Conservation (phyloP, 495 filamentous ascomycete species). For the Aspergillus asperescens region DNA sequence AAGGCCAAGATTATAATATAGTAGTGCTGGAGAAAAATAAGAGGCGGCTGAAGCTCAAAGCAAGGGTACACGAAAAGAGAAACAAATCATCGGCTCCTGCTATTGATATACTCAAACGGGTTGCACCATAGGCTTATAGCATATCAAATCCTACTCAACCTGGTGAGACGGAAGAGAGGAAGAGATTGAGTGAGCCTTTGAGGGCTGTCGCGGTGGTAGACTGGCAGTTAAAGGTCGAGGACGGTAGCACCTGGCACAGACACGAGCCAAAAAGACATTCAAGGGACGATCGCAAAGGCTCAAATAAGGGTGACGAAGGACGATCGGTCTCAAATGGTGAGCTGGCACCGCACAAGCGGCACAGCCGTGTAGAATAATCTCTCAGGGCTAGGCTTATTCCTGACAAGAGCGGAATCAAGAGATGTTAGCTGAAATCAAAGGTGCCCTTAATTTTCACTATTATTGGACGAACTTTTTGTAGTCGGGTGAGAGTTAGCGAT, state of each 20-base stretch:
- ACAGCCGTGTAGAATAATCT: constrained; percentile 1
- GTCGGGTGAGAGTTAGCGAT: neutral
- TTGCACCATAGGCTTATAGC: neutral
- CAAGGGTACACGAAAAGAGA: neutral
- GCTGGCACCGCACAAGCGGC: constrained; percentile 10
- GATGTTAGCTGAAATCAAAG: neutral
- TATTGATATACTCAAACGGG: neutral
- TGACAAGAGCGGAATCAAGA: neutral
- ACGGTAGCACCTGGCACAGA: neutral
- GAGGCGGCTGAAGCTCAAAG: neutral
- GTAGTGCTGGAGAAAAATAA: neutral
- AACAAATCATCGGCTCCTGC: neutral
- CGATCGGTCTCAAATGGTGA: constrained; percentile 1
- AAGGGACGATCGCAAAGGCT: neutral
- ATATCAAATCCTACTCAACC: neutral
- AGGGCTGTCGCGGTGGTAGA: neutral
- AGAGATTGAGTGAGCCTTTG: neutral
- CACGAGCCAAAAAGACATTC: neutral
- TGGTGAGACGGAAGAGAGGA: neutral
- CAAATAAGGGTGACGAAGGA: neutral
- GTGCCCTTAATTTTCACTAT: neutral
- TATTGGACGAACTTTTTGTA: neutral
- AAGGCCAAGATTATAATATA: neutral
- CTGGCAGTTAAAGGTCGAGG: neutral
- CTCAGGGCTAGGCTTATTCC: constrained; percentile 1